Base-by-base conservation (phyloP, 2,329 filamentous ascomycete genomes). In the Alternaria conjuncta region DNA sequence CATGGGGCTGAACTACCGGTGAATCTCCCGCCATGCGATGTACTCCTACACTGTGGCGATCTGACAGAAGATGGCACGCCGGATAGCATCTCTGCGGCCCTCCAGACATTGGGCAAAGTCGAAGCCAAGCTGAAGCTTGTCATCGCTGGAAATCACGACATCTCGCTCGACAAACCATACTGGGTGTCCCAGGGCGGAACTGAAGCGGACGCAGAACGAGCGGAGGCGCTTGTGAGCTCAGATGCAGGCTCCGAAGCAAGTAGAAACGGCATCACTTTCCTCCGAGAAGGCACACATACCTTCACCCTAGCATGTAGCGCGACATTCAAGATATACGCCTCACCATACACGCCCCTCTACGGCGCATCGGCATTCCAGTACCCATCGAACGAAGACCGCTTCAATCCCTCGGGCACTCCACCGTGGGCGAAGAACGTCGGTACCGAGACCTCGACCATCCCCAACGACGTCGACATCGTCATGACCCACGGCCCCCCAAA, bases 111-210 rank as follows among this genome's bases (percentile, higher is more conserved):
- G 18, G 75, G 77, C 12, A 70, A 74, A 1, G 80, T 86, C 32
- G 73, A 84, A 10, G 86, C 86, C 1, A 83, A 85, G 28, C 75
- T 89, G 5, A 89, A 88, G 68, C 79, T 90, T 21, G 83, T 88
- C 45, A 89, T 90, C 55, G 84, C 87, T 0, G 87, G 87, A 0
- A 90, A 89, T 71, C 88, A 90, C 75, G 87, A 90, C 65, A 80
- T 88, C 20, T 85, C 84, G 3, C 81, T 89, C 0, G 86, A 89
- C 68, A 77, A 80, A 56, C 71, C 25, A 6, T 76, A 71, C 49
- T 70, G 70, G 66, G 30, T 68, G 10, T 57, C 79, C 78, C 25
- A 80, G 79, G 67, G 78, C 73, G 55, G 73, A 15, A 54, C 58
- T 1, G 54, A 60, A 44, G 26, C 41, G 2, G 60, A 67, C 30